Evolutionary conservation across 768 basidiomycete genomes (phyloP).

Genomic region (Saitozyma podzolica): DNA sequence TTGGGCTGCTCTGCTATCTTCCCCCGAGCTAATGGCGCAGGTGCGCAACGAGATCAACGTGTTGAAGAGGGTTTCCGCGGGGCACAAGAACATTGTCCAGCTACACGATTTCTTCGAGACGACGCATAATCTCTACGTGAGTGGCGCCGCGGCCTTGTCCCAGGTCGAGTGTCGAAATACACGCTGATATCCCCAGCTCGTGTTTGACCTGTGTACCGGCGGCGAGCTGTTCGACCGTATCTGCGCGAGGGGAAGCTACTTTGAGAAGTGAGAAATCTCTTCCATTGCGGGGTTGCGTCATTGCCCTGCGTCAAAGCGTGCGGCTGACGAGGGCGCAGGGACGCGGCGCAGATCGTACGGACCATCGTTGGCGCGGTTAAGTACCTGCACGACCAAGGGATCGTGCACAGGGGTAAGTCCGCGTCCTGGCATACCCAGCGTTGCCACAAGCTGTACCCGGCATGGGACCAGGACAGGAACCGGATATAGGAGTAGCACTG

Average conservation of each 20-base stretch:
- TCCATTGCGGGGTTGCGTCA: too few relatives aligned
- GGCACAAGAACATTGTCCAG: constrained; percentile 86
- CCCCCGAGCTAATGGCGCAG: constrained; percentile 54
- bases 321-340: constrained; percentile 56
- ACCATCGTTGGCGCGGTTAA: constrained; percentile 83
- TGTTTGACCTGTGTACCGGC: constrained; percentile 94
- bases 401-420: constrained; percentile 79
- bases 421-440: too few relatives aligned
- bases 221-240: constrained; percentile 99
- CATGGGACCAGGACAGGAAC: too few relatives aligned
- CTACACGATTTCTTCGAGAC: constrained; percentile 98
- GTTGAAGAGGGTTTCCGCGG: constrained; percentile 87
- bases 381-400: constrained; percentile 86
- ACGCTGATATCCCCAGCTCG: constrained; percentile 61
- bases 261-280: constrained; percentile 69
- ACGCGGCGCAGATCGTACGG: constrained; percentile 83
- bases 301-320: neutral
- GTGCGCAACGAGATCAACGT: constrained; percentile 97
- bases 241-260: constrained; percentile 95
- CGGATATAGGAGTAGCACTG: too few relatives aligned
- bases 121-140: constrained; percentile 69
- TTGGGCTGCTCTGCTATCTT: neutral
- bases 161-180: neutral
- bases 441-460: too few relatives aligned
- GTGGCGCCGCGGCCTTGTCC: neutral